These are phyloP conservation scores for Ganoderma lucidum DNA, from an alignment of 1,284 basidiomycete genomes.

Conservation along the genomic window DNA sequence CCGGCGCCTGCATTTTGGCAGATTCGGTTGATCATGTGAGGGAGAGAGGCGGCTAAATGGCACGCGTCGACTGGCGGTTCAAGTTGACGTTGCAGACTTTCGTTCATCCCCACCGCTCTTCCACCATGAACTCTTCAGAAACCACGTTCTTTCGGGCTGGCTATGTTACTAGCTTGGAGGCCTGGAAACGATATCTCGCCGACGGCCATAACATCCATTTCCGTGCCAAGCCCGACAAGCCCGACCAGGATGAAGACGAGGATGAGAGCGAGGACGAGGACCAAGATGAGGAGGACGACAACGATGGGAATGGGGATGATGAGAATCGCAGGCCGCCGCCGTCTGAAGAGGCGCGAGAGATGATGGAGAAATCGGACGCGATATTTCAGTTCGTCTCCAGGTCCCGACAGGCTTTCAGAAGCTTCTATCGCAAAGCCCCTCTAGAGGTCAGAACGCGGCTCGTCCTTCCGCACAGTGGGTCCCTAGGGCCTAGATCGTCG, in stretches of 20 bases:
- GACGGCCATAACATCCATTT: not conserved
- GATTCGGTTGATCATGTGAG: no score
- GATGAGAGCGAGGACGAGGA: not conserved
- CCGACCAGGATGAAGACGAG: not conserved
- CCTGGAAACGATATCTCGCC: not conserved
- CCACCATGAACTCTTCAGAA: not conserved
- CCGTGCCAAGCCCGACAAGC: not conserved
- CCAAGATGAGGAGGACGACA: not conserved
- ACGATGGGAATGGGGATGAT: no score
- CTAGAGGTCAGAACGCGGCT: not conserved
- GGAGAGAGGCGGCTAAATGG: no score
- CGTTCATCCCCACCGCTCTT: not conserved
- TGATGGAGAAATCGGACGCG: not conserved
- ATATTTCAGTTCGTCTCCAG: not conserved
- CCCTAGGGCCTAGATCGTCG: not conserved
- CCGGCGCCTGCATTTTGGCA: no score
- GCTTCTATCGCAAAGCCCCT: not conserved
- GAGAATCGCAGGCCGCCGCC: not conserved
- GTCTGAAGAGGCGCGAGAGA: not conserved
- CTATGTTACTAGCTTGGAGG: not conserved
- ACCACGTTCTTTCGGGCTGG: not conserved
- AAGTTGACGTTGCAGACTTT: no score
- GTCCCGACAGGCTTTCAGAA: not conserved
- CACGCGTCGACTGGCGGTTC: no score
- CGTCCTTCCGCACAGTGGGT: slow-evolving; percentile 1